A percentile compares a stretch with the other conserved stretches of the same genome.
phyloP scores from a whole-genome alignment of 805 yeast genomes.

The Helenozyma rhizophorensis region DNA sequence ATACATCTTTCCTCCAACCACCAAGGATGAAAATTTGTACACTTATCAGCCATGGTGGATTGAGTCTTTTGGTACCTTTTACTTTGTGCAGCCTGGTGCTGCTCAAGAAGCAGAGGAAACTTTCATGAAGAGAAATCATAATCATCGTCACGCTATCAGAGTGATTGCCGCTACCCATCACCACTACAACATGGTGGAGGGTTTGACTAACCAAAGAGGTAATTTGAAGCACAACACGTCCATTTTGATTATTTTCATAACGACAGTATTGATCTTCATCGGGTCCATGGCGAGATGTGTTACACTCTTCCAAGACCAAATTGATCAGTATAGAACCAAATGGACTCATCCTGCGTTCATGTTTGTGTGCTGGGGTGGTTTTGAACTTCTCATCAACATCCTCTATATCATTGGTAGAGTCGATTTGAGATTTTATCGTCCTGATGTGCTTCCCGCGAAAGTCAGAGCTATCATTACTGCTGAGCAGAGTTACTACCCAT shows the following conservation, averaged over 20 bases:
- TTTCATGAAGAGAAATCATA: constrained; percentile 44
- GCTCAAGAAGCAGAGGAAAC: constrained; percentile 44
- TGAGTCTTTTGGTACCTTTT: constrained; percentile 53
- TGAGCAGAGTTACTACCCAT: constrained; percentile 33
- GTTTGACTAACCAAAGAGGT: constrained; percentile 37
- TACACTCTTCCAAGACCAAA: constrained; percentile 35
- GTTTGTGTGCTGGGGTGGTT: constrained; percentile 66
- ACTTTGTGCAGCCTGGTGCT: constrained; percentile 56
- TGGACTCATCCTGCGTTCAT: constrained; percentile 48
- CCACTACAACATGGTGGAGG: constrained; percentile 34
- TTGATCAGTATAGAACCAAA: constrained; percentile 15
- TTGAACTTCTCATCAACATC: constrained; percentile 55
- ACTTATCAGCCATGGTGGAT: constrained; percentile 81
- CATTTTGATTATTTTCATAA: constrained; percentile 38
- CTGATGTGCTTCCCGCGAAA: constrained; percentile 48
- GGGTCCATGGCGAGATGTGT: constrained; percentile 51
- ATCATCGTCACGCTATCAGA: constrained; percentile 48
- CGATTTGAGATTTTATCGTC: constrained; percentile 76
- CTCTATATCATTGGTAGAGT: constrained; percentile 60
- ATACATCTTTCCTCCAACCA: constrained; percentile 52
- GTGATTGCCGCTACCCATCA: constrained; percentile 57
- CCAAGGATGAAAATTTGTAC: constrained; percentile 44
- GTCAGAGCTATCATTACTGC: constrained; percentile 40
- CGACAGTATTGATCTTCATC: constrained; percentile 47
- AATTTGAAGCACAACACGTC: constrained; percentile 49